Percentiles rank a stretch among this genome's conserved stretches.
These are phyloP conservation scores for Penicillium verhagenii DNA, from an alignment of 495 filamentous ascomycete genomes.

Conservation along the genomic window DNA sequence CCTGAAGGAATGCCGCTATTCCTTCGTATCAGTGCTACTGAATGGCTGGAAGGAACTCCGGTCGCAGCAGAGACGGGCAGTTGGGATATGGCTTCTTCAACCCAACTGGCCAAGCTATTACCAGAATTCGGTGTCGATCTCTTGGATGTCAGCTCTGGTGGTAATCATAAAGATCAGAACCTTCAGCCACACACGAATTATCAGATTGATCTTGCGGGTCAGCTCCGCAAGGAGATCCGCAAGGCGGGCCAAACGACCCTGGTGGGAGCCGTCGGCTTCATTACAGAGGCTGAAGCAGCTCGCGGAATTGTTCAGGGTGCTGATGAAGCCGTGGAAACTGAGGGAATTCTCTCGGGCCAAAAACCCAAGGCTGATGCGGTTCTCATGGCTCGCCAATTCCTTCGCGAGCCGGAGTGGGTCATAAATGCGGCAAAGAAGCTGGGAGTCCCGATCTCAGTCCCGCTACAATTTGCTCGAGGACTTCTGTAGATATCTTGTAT, in stretches of 20 bases:
- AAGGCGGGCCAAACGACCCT: conserved; percentile 53
- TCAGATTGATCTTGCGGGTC: conserved; percentile 62
- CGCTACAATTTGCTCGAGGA: conserved; percentile 49
- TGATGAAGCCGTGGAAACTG: conserved; percentile 45
- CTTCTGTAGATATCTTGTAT: background rate
- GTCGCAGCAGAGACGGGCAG: conserved; percentile 46
- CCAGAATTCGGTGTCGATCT: conserved; percentile 69
- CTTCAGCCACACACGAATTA: conserved; percentile 56
- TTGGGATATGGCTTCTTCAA: conserved; percentile 65
- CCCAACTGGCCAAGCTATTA: conserved; percentile 61
- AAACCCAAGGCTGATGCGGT: conserved; percentile 60
- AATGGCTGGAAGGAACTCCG: conserved; percentile 64
- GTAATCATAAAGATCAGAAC: conserved; percentile 59
- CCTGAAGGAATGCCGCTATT: conserved; percentile 63
- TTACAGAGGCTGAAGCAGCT: conserved; percentile 63
- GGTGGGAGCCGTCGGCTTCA: conserved; percentile 73
- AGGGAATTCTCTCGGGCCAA: conserved; percentile 27
- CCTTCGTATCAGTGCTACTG: conserved; percentile 67
- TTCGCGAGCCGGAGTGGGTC: conserved; percentile 68
- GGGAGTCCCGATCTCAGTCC: conserved; percentile 55
- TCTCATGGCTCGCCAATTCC: conserved; percentile 61
- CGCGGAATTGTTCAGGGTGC: conserved; percentile 54
- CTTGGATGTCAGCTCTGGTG: conserved; percentile 71
- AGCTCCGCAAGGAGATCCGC: conserved; percentile 56
- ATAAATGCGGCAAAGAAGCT: conserved; percentile 57